Percentiles rank a stretch among this genome's conserved stretches.
phyloP scores from a whole-genome alignment of 768 basidiomycete genomes.

The Boletales sp. region DNA sequence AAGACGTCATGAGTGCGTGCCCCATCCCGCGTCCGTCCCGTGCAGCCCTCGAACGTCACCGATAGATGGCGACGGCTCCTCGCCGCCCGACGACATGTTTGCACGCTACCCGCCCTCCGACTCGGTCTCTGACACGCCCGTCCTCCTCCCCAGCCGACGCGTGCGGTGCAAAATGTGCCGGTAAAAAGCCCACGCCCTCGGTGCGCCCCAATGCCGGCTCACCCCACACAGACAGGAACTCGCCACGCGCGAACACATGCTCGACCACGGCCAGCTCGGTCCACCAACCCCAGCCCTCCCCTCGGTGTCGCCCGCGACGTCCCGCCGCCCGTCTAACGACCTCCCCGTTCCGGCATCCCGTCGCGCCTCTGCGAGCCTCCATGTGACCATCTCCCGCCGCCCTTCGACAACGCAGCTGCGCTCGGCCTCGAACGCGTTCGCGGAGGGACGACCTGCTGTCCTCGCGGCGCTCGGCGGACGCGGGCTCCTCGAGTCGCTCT shows the following conservation, averaged over 20 bases:
- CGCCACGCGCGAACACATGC: constrained; percentile 90
- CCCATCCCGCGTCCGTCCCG: background rate
- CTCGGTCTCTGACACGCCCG: constrained; percentile 58
- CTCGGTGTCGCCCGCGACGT: constrained; percentile 43
- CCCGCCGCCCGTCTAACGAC: constrained; percentile 40
- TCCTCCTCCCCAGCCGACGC: constrained; percentile 49
- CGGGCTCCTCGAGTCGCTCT: constrained; percentile 38
- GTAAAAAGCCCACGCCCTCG: constrained; percentile 33
- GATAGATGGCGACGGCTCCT: constrained; percentile 70
- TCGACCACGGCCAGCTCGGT: constrained; percentile 80
- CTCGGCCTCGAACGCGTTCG: constrained; percentile 15
- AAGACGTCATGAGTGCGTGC: constrained; percentile 74
- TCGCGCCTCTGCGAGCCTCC: constrained; percentile 21
- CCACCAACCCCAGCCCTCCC: constrained; percentile 56
- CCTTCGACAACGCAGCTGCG: constrained; percentile 21
- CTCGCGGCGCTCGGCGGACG: constrained; percentile 27
- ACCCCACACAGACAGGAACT: constrained; percentile 57
- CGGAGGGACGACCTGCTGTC: constrained; percentile 20
- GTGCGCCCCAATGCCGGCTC: background rate
- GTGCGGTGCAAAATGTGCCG: constrained; percentile 94
- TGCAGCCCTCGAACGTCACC: constrained; percentile 1
- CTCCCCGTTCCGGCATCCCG: constrained; percentile 14
- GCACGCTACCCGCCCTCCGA: constrained; percentile 69
- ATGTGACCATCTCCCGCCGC: constrained; percentile 29
- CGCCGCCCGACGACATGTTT: constrained; percentile 68